These are phyloP conservation scores for Cutaneotrichosporon dermatis DNA, from an alignment of 1,284 basidiomycete genomes.

Conservation along the genomic window DNA sequence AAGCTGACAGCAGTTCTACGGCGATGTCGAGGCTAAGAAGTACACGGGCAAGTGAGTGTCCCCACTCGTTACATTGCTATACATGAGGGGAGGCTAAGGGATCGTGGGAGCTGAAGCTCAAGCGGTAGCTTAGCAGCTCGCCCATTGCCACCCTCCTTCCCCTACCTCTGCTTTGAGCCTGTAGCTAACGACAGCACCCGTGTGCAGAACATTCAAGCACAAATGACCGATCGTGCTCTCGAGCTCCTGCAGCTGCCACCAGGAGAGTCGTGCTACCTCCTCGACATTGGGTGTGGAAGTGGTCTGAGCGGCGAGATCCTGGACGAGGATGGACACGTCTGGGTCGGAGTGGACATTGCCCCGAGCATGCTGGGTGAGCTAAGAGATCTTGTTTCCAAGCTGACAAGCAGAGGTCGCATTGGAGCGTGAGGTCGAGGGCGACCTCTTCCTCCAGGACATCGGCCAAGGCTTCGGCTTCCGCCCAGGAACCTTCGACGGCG, in stretches of 20 bases:
- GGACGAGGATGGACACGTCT: constrained; percentile 82
- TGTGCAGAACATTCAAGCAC: constrained; percentile 92
- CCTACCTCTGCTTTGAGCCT: background rate
- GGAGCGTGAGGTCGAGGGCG: constrained; percentile 87
- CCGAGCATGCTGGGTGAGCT: constrained; percentile 89
- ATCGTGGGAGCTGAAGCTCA: no score
- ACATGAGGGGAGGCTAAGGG: no score
- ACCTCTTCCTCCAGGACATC: constrained; percentile 87
- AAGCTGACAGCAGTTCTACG: constrained; percentile 64
- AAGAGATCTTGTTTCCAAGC: background rate
- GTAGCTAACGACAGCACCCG: constrained; percentile 54
- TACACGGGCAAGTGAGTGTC: constrained; percentile 83
- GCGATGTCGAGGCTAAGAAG: constrained; percentile 89
- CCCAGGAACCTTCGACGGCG: constrained; percentile 94
- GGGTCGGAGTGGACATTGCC: constrained; percentile 92
- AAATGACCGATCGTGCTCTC: constrained; percentile 94
- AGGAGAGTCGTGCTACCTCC: constrained; percentile 67
- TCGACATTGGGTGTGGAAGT: constrained; percentile 98
- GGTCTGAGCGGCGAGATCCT: constrained; percentile 96
- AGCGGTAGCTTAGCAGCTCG: background rate
- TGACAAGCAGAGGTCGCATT: constrained; percentile 73
- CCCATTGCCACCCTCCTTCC: background rate
- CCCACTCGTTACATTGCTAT: background rate
- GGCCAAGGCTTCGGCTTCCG: constrained; percentile 92
- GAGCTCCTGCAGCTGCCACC: constrained; percentile 83